phyloP scores from a whole-genome alignment of 805 yeast genomes.

The Cyberlindnera maritima region DNA sequence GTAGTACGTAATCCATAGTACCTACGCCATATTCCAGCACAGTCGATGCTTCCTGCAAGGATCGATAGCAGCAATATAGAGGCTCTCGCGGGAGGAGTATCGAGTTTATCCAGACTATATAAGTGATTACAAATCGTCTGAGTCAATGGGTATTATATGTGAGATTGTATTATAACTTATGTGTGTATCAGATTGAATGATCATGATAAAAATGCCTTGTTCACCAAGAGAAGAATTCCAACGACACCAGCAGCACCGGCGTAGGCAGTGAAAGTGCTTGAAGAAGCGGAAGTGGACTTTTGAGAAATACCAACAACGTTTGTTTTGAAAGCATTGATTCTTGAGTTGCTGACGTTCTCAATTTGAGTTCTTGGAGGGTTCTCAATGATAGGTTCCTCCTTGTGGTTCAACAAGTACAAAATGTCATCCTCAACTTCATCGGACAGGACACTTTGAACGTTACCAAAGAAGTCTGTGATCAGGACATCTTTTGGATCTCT shows the following conservation, averaged over 20 bases:
- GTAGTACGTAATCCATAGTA: too few species aligned
- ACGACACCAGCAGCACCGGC: conserved; percentile 6
- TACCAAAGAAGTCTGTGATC: conserved; percentile 93
- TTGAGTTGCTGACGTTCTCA: conserved; percentile 13
- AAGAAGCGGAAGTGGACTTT: background rate
- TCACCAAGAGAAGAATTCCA: background rate
- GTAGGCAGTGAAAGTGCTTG: conserved; percentile 7
- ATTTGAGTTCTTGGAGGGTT: conserved; percentile 4
- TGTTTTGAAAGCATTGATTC: conserved; percentile 19
- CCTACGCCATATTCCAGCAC: too few species aligned
- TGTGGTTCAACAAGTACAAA: conserved; percentile 22
- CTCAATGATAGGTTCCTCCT: conserved; percentile 9
- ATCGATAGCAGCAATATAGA: too few species aligned
- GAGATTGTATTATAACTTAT: too few species aligned
- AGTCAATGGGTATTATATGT: too few species aligned
- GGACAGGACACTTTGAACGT: conserved; percentile 75
- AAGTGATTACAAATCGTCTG: too few species aligned
- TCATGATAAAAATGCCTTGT: conserved; percentile 3
- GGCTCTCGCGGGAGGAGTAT: too few species aligned
- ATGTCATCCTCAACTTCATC: conserved; percentile 54
- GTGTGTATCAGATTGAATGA: too few species aligned
- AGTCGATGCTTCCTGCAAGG: too few species aligned
- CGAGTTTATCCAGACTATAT: too few species aligned
- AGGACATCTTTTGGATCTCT: conserved; percentile 66
- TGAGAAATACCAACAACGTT: conserved; percentile 15